phyloP scores from a whole-genome alignment of 768 basidiomycete genomes.

The Suillus occidentalis region DNA sequence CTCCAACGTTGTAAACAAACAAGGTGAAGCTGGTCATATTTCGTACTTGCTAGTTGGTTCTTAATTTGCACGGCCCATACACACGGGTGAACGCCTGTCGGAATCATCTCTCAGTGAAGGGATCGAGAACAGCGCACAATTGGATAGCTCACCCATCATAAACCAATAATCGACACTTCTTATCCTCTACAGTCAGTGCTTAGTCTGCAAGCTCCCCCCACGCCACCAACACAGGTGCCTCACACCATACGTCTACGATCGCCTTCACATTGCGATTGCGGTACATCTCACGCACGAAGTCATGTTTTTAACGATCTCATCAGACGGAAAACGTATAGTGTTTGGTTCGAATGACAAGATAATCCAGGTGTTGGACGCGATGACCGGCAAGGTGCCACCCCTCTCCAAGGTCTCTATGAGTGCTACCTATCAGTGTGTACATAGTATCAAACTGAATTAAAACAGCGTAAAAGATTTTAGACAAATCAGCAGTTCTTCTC shows the following conservation, averaged over 20 bases:
- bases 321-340: neutral
- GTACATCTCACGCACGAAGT: slow-evolving; percentile 68
- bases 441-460: no score
- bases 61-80: no score
- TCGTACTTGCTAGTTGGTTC: no score
- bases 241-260: slow-evolving; percentile 89
- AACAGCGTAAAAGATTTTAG: no score
- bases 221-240: slow-evolving; percentile 59
- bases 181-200: slow-evolving; percentile 50
- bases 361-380: neutral
- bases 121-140: neutral
- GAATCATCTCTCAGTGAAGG: neutral
- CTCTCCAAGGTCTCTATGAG: slow-evolving; percentile 1
- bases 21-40: no score
- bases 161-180: slow-evolving; percentile 77
- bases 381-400: neutral
- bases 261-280: slow-evolving; percentile 55
- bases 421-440: no score
- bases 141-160: slow-evolving; percentile 62
- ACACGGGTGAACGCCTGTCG: slow-evolving; percentile 71
- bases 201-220: slow-evolving; percentile 80
- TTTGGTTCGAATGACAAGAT: neutral
- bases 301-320: slow-evolving; percentile 33
- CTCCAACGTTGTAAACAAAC: no score
- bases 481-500: no score